Base-by-base conservation (phyloP, 805 yeast genomes). In the Osmozyma mogii region DNA sequence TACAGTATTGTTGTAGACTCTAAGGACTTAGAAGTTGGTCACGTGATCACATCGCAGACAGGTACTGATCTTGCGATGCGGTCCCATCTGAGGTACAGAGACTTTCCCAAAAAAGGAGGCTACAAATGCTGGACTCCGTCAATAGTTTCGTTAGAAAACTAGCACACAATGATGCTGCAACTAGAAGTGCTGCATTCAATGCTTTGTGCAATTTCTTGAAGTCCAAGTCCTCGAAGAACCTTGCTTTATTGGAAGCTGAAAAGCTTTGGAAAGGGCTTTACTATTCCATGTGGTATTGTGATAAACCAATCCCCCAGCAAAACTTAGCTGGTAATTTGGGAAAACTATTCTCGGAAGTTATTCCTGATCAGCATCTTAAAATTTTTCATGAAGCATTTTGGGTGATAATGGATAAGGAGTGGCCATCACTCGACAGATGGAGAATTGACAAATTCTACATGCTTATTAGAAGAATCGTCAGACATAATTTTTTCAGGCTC, bases 231-330 rank as follows among this genome's bases (percentile, higher is more conserved):
- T 51, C 65, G 17, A 56, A 35, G 43, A 60, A 69, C 22, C 54
- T 76, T 22, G 47, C 65, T 5, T 58, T 50, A 27, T 47, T 70
- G 22, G 92, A 85, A 30, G 64, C 75, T 39, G 82, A 82, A 42
- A 88, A 89, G 52, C 61, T 92, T 36, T 92, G 98, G 96, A 87
- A 84, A 57, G 98, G 97, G n/a, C 66, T 92, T 23, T 92, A 80
- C 56, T 92, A 68, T 50, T 74, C 95, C 8, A 84, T 92, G 95
- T 92, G 98, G 97, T 85, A 81, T 60, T 73, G 94, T 50, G 98
- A 92, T 54, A 74, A 88, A 49, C 95, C 96, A 16, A 68, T 81
- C 45, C 92, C 95, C 15, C 98, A 92, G 56, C 95, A 87, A 54
- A 61, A 78, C 35, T 61, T 92, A 22, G 94, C 95, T 2, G 70